Conservation (phyloP, 2,329 filamentous ascomycete genomes). For the Colletotrichum theobromicola region DNA sequence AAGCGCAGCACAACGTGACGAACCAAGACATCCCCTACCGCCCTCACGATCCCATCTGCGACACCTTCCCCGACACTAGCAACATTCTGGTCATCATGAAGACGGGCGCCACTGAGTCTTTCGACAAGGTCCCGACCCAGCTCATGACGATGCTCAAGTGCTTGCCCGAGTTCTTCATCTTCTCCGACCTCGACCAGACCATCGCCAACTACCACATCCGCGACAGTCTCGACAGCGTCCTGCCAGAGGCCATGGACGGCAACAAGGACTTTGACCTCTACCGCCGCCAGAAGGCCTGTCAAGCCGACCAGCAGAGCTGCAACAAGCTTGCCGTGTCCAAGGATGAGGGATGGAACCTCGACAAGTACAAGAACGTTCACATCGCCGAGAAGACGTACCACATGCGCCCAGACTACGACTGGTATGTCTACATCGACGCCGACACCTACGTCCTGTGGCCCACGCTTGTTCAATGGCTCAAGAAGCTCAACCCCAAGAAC, state of each 20-base stretch:
- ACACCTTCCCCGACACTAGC: conserved; percentile 47
- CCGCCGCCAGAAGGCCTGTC: conserved; percentile 48
- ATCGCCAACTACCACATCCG: conserved; percentile 49
- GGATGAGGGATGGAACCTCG: conserved; percentile 55
- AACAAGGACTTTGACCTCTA: conserved; percentile 59
- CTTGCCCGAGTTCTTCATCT: conserved; percentile 57
- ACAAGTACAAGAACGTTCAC: conserved; percentile 69
- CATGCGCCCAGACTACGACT: conserved; percentile 56
- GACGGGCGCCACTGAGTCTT: conserved; percentile 61
- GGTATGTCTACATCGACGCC: conserved; percentile 65
- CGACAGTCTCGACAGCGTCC: conserved; percentile 52
- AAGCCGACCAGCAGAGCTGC: conserved; percentile 49
- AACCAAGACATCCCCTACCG: conserved; percentile 21
- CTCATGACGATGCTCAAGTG: conserved; percentile 58
- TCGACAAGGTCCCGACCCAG: conserved; percentile 57
- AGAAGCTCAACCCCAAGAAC: conserved; percentile 44
- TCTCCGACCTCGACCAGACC: conserved; percentile 59
- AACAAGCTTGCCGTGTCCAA: conserved; percentile 35
- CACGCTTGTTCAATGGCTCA: conserved; percentile 55
- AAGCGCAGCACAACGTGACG: conserved; percentile 3
- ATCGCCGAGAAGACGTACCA: conserved; percentile 60
- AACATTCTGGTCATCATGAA: conserved; percentile 59
- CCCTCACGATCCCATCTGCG: conserved; percentile 35
- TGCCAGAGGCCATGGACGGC: conserved; percentile 44
- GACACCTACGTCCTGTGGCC: conserved; percentile 63